A percentile compares a stretch with the other conserved stretches of the same genome.
These are phyloP conservation scores for Blastobotrys muscicola DNA, from an alignment of 805 yeast genomes.

Conservation along the genomic window DNA sequence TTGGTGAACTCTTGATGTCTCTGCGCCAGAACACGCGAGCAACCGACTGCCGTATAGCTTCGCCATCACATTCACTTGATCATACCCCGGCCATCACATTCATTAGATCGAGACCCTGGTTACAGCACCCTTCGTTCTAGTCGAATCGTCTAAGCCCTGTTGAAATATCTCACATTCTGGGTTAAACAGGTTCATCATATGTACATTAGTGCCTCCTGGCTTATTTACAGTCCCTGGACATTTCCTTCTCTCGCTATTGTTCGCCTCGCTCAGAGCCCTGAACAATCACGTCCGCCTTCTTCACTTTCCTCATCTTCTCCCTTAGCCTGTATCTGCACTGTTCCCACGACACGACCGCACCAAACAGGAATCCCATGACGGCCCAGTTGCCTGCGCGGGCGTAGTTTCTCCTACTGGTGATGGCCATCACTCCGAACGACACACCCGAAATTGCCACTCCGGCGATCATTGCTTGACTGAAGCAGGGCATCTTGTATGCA, in stretches of 20 bases:
- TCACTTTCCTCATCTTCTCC: slow-evolving; percentile 35
- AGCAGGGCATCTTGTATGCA: slow-evolving; percentile 28
- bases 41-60: no score
- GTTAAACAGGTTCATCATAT: slow-evolving; percentile 42
- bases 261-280: slow-evolving; percentile 1
- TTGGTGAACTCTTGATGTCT: no score
- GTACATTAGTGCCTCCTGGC: slow-evolving; percentile 15
- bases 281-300: neutral
- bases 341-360: slow-evolving; percentile 84
- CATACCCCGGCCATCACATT: no score
- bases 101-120: no score
- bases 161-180: no score
- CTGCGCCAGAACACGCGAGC: no score
- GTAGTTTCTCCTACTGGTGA: slow-evolving; percentile 16
- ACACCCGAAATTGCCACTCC: slow-evolving; percentile 27
- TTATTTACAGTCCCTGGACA: no score
- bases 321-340: slow-evolving; percentile 72
- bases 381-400: slow-evolving; percentile 70
- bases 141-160: no score
- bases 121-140: no score
- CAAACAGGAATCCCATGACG: slow-evolving; percentile 66
- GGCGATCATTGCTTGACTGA: slow-evolving; percentile 28
- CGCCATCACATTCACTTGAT: no score
- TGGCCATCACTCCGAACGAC: slow-evolving; percentile 22
- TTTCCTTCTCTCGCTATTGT: no score